Evolutionary conservation across 2,329 filamentous ascomycete genomes (phyloP).

Genomic region (Claviceps sorghi): DNA sequence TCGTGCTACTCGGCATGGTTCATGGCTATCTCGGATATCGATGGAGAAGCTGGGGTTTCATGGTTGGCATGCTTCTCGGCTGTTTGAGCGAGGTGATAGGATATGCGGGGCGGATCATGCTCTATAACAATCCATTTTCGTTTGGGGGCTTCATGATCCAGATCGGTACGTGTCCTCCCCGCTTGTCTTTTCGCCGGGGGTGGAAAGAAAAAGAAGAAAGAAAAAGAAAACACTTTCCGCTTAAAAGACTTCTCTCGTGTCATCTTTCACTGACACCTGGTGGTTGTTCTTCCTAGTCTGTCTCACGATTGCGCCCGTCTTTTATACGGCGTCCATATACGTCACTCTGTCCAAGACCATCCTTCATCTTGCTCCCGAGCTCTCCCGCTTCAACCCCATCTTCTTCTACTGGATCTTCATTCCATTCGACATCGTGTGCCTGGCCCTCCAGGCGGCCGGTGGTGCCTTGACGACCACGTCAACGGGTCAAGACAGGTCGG

Average conservation of each 20-base stretch:
- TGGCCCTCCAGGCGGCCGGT: slow-evolving; percentile 41
- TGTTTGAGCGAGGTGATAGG: slow-evolving; percentile 45
- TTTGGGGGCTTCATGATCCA: slow-evolving; percentile 51
- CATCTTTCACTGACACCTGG: neutral
- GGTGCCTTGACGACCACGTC: slow-evolving; percentile 35
- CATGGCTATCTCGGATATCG: slow-evolving; percentile 31
- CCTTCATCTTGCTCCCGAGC: slow-evolving; percentile 22
- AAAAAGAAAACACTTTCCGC: neutral
- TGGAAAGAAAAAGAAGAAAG: neutral
- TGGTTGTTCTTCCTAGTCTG: slow-evolving; percentile 25
- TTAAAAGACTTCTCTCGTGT: neutral
- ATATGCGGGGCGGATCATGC: slow-evolving; percentile 44
- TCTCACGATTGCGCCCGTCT: slow-evolving; percentile 35
- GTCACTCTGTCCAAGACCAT: slow-evolving; percentile 38
- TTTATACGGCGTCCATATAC: slow-evolving; percentile 49
- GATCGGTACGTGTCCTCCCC: slow-evolving; percentile 29
- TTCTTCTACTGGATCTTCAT: slow-evolving; percentile 36
- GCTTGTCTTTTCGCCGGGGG: too few relatives aligned
- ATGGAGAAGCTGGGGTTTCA: slow-evolving; percentile 34
- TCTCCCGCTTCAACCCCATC: slow-evolving; percentile 29
- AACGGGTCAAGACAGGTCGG: slow-evolving; percentile 22
- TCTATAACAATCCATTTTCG: slow-evolving; percentile 42
- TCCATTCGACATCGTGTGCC: slow-evolving; percentile 40
- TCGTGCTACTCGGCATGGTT: slow-evolving; percentile 24
- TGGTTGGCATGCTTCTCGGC: slow-evolving; percentile 38